Conservation (phyloP, 192 early-diverging fungal genomes). For the Fimicolochytrium jonesii region DNA sequence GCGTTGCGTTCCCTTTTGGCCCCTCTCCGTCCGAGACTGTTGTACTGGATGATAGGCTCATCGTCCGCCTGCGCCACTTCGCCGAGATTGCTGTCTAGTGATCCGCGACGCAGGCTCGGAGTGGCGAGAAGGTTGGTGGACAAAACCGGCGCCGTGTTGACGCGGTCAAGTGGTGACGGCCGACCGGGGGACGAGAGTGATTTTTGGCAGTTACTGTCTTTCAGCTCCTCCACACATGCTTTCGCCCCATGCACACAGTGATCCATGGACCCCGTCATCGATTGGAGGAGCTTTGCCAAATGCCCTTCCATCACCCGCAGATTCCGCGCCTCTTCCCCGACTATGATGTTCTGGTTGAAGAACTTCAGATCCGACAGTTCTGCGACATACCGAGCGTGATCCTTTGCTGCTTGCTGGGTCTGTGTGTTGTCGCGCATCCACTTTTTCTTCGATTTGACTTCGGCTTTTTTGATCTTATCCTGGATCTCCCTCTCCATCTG, state of each 20-base stretch:
- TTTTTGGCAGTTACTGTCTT: too few relatives aligned
- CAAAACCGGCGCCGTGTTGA: too few relatives aligned
- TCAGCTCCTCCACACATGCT: not conserved
- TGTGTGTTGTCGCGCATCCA: slow-evolving; percentile 5
- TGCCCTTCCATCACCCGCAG: slow-evolving; percentile 14
- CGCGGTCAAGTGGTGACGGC: too few relatives aligned
- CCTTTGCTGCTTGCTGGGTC: slow-evolving; percentile 1
- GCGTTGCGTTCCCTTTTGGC: slow-evolving; percentile 1
- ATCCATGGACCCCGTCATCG: not conserved
- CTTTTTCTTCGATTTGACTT: slow-evolving; percentile 5
- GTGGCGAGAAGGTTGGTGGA: too few relatives aligned
- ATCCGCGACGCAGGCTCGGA: too few relatives aligned
- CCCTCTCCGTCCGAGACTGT: not conserved
- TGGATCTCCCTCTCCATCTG: slow-evolving; percentile 18
- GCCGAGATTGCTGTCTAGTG: slow-evolving; percentile 18
- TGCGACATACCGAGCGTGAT: slow-evolving; percentile 11
- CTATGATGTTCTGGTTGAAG: slow-evolving; percentile 10
- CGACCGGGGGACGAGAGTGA: too few relatives aligned
- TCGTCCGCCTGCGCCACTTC: not conserved
- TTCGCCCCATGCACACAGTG: not conserved
- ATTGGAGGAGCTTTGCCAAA: slow-evolving; percentile 8
- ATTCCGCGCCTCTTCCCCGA: slow-evolving; percentile 23
- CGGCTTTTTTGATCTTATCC: slow-evolving; percentile 27
- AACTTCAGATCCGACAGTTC: slow-evolving; percentile 21
- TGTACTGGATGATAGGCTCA: not conserved